These are phyloP conservation scores for Cyclotella cryptica DNA, from an alignment of 108 stramenopile species.

Conservation along the genomic window DNA sequence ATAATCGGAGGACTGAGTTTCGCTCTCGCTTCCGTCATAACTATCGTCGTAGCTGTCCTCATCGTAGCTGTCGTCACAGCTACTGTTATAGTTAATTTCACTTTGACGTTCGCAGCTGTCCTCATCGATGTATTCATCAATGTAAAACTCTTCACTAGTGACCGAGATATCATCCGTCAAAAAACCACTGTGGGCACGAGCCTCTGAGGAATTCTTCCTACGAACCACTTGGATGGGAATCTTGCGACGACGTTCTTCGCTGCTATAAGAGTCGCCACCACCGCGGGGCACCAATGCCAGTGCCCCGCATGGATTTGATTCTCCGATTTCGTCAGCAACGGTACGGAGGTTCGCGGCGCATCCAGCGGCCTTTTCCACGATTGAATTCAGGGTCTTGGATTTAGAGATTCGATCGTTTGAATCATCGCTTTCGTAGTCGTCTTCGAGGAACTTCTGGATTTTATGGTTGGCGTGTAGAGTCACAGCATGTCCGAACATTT, in stretches of 20 bases:
- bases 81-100: too few species aligned
- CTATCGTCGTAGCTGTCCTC: neutral
- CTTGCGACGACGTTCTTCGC: neutral
- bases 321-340: neutral
- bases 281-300: neutral
- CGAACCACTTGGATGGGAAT: neutral
- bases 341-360: constrained; percentile 5
- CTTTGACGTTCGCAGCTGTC: constrained; percentile 3
- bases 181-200: neutral
- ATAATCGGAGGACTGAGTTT: neutral
- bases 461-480: constrained; percentile 1
- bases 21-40: constrained; percentile 7
- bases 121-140: neutral
- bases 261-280: neutral
- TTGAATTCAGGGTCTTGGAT: constrained; percentile 1
- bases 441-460: constrained; percentile 6
- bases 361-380: constrained; percentile 7
- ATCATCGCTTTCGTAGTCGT: constrained; percentile 15
- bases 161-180: neutral
- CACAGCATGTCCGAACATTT: neutral
- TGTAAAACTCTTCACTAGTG: neutral
- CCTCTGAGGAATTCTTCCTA: constrained; percentile 2
- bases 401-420: neutral
- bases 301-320: neutral
- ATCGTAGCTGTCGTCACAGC: neutral